These are phyloP conservation scores for Lathyrus sativus DNA, from an alignment of 306 rosid genomes.

Conservation along the genomic window DNA sequence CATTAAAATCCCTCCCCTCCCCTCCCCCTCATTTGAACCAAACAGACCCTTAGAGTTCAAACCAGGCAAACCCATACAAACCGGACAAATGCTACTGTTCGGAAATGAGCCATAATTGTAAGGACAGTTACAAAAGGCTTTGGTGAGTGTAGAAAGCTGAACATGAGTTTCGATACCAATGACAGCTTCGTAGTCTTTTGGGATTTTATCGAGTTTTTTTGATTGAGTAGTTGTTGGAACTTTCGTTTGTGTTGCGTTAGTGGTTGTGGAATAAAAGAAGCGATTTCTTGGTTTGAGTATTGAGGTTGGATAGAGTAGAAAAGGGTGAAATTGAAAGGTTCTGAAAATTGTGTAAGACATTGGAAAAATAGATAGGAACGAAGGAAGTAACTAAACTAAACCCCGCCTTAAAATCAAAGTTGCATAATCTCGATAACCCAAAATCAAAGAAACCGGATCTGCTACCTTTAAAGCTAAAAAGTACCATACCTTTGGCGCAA, in stretches of 20 bases:
- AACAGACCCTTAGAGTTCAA: slow-evolving; percentile 73
- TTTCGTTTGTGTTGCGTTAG: slow-evolving; percentile 56
- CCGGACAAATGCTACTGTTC: slow-evolving; percentile 72
- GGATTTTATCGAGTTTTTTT: slow-evolving; percentile 53
- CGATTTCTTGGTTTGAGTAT: slow-evolving; percentile 49
- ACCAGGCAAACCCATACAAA: slow-evolving; percentile 98
- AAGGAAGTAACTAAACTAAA: not conserved
- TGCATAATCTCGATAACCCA: not conserved
- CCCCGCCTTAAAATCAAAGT: no score
- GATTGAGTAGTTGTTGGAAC: slow-evolving; percentile 53
- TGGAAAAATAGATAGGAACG: not conserved
- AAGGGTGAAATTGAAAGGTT: slow-evolving; percentile 61
- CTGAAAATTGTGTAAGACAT: slow-evolving; percentile 75
- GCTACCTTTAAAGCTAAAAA: no score
- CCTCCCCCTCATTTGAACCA: slow-evolving; percentile 75
- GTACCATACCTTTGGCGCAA: no score
- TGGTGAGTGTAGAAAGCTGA: slow-evolving; percentile 84
- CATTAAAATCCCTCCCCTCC: no score
- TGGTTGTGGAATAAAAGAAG: slow-evolving; percentile 49
- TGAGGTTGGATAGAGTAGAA: slow-evolving; percentile 51
- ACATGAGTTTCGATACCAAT: slow-evolving; percentile 95
- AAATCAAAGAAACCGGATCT: no score
- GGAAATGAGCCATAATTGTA: slow-evolving; percentile 80
- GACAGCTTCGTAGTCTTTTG: slow-evolving; percentile 72
- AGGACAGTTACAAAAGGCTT: slow-evolving; percentile 88